Conservation (phyloP, 305 asterid genomes). For the Fraxinus velutina region DNA sequence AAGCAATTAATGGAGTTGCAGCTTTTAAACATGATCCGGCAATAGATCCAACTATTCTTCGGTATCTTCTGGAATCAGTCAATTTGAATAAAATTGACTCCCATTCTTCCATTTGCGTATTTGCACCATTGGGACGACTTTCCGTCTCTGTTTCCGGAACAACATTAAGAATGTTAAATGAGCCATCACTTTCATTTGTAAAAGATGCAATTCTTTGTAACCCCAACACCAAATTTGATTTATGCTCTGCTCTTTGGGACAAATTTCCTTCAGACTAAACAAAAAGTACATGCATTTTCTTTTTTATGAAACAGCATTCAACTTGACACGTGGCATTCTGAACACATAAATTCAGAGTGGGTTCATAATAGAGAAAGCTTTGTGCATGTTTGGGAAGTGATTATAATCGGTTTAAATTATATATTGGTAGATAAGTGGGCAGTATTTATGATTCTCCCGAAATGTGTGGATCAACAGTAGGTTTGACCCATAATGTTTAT, state of each 20-base stretch:
- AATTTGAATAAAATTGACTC: slow-evolving; percentile 63
- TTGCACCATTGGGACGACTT: slow-evolving; percentile 27
- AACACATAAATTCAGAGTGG: not conserved
- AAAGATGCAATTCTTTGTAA: not conserved
- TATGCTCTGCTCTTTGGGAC: not conserved
- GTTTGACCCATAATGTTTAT: not conserved
- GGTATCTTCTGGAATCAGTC: slow-evolving; percentile 66
- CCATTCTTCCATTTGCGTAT: slow-evolving; percentile 55
- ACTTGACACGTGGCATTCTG: not conserved
- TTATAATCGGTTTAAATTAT: not conserved
- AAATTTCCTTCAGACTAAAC: not conserved
- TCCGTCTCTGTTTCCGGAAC: slow-evolving; percentile 27
- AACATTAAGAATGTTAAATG: not conserved
- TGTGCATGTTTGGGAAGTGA: not conserved
- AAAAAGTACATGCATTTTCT: not conserved
- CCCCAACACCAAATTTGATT: slow-evolving; percentile 3
- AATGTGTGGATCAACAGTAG: not conserved
- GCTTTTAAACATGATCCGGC: slow-evolving; percentile 67
- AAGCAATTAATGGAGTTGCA: slow-evolving; percentile 76
- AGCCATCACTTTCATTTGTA: not conserved
- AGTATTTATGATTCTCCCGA: not conserved
- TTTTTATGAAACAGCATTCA: not conserved
- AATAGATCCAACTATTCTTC: slow-evolving; percentile 74
- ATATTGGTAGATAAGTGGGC: not conserved
- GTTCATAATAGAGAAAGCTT: not conserved